Conservation (phyloP, 108 stramenopile genomes). For the Fistulifera solaris region DNA sequence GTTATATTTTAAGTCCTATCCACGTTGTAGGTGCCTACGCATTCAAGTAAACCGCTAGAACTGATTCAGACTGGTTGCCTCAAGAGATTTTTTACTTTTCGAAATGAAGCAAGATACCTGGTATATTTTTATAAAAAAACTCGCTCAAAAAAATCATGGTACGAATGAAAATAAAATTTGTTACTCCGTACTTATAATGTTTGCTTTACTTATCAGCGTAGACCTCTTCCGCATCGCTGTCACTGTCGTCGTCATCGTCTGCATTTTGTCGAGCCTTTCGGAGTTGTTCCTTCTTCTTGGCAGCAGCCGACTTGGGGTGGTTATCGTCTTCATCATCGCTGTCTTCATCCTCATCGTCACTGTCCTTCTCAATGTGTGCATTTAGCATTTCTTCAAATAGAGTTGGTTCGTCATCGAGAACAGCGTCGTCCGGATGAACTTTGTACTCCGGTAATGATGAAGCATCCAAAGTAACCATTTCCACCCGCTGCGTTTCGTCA, state of each 20-base stretch:
- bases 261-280: constrained; percentile 69
- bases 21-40: too few species aligned
- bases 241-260: constrained; percentile 65
- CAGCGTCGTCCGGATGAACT: constrained; percentile 94
- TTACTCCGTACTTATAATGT: too few species aligned
- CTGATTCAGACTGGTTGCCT: too few species aligned
- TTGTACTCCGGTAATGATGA: constrained; percentile 88
- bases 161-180: too few species aligned
- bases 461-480: constrained; percentile 78
- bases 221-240: constrained; percentile 16
- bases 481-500: constrained; percentile 64
- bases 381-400: constrained; percentile 96
- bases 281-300: constrained; percentile 72
- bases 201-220: too few species aligned
- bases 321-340: constrained; percentile 57
- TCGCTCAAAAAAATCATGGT: too few species aligned
- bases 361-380: constrained; percentile 83
- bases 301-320: constrained; percentile 59
- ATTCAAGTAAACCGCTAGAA: too few species aligned
- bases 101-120: too few species aligned
- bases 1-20: too few species aligned
- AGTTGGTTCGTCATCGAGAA: constrained; percentile 96
- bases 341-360: constrained; percentile 65
- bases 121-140: too few species aligned
- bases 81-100: too few species aligned